phyloP scores from a whole-genome alignment of 2,329 filamentous ascomycete genomes.

The Didymella sp. region DNA sequence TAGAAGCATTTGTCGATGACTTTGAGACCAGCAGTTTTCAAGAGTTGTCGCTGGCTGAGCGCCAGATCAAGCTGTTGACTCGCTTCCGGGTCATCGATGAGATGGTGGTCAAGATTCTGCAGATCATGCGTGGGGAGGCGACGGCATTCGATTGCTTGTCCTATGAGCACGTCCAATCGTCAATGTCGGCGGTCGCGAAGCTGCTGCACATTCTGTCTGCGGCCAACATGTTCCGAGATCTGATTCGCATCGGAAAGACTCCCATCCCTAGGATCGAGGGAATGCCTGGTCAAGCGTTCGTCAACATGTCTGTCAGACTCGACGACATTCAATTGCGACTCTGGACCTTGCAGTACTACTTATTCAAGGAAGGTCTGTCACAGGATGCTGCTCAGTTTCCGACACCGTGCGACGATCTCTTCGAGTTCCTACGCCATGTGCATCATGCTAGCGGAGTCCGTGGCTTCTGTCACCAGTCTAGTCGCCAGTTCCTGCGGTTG shows the following conservation, averaged over 20 bases:
- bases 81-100: constrained; percentile 82
- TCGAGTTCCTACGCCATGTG: constrained; percentile 79
- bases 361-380: constrained; percentile 76
- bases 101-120: constrained; percentile 73
- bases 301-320: constrained; percentile 69
- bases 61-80: constrained; percentile 74
- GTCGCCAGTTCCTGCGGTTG: constrained; percentile 87
- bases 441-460: constrained; percentile 86
- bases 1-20: constrained; percentile 80
- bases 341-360: constrained; percentile 85
- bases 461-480: constrained; percentile 82
- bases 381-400: constrained; percentile 71
- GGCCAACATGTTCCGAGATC: constrained; percentile 82
- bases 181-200: constrained; percentile 73
- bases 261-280: constrained; percentile 66
- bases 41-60: constrained; percentile 65
- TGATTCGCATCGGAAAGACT: constrained; percentile 77
- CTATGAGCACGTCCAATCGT: constrained; percentile 75
- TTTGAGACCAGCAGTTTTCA: constrained; percentile 66
- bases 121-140: constrained; percentile 68
- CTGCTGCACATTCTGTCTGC: constrained; percentile 79
- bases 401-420: constrained; percentile 72
- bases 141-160: constrained; percentile 84
- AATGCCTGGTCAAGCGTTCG: constrained; percentile 51
- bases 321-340: constrained; percentile 86